Conservation (phyloP, 2,329 filamentous ascomycete genomes). For the Penicillium sp. region DNA sequence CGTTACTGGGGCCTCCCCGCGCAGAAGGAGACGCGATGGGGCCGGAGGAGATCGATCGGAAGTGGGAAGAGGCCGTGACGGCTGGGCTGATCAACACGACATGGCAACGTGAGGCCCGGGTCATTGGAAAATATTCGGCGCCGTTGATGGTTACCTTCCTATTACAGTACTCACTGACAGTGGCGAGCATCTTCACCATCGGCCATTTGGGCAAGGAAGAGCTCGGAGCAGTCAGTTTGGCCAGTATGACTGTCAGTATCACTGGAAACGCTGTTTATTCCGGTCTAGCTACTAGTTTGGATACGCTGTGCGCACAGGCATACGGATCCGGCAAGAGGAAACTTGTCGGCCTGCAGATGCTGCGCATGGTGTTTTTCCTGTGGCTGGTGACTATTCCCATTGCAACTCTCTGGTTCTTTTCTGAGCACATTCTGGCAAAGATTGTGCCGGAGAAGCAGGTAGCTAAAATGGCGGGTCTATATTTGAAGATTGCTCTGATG, state of each 20-base stretch:
- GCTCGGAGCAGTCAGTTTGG: slow-evolving; percentile 62
- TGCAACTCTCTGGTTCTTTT: slow-evolving; percentile 63
- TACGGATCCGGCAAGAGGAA: slow-evolving; percentile 88
- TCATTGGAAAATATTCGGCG: slow-evolving; percentile 64
- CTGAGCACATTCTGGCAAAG: slow-evolving; percentile 57
- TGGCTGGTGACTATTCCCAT: slow-evolving; percentile 68
- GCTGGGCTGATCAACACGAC: slow-evolving; percentile 79
- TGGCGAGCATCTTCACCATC: slow-evolving; percentile 72
- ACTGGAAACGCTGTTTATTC: slow-evolving; percentile 72
- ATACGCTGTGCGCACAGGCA: slow-evolving; percentile 89
- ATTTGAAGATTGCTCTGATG: slow-evolving; percentile 63
- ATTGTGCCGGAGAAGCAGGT: slow-evolving; percentile 69
- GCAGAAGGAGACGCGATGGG: slow-evolving; percentile 44
- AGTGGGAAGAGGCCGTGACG: slow-evolving; percentile 80
- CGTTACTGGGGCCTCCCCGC: slow-evolving; percentile 45
- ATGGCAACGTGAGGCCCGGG: slow-evolving; percentile 84
- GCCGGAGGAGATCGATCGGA: slow-evolving; percentile 59
- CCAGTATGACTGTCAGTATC: slow-evolving; percentile 75
- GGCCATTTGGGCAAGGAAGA: slow-evolving; percentile 68
- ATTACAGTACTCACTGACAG: slow-evolving; percentile 78
- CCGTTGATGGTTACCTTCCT: slow-evolving; percentile 70
- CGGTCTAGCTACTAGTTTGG: slow-evolving; percentile 81
- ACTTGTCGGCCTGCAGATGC: slow-evolving; percentile 76
- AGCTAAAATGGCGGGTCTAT: slow-evolving; percentile 65
- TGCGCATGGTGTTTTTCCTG: slow-evolving; percentile 75